Base-by-base conservation (phyloP, 2,329 filamentous ascomycete genomes). In the Trichoderma afroharzianum region DNA sequence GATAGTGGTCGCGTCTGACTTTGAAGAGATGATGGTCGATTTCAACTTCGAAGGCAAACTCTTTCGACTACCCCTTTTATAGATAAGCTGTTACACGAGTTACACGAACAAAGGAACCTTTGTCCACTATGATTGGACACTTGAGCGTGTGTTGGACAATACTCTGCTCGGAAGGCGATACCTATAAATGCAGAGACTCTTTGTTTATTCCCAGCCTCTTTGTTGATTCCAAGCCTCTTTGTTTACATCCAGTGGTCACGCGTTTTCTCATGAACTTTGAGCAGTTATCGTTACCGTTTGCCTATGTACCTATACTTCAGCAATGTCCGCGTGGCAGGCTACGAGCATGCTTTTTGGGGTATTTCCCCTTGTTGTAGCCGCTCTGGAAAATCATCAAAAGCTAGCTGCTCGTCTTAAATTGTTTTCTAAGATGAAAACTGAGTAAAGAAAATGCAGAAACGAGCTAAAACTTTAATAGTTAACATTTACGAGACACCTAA, bases 1-100 rank as follows among this genome's bases (percentile, higher is more conserved):
- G 43, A n/a, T n/a, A n/a, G n/a, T 21, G 1, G 1, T 5, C 4
- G n/a, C n/a, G n/a, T 12, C 4, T 3, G 4, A 6, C 4, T 12
- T 24, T 50, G n/a, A 50, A 21, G n/a, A 24, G 4, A 24, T 3
- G 47, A 21, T 3, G 2, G n/a, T 11, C n/a, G n/a, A 21, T 24
- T 21, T 21, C 43, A 47, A 21, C 18, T 47, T n/a, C 18, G 39
- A 47, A 47, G 7, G 39, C 39, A 47, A 47, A n/a, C 4, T 4
- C 4, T 47, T 47, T n/a, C 8, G 2, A 2, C 4, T n/a, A 47
- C 8, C 2, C 43, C 8, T 11, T 47, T n/a, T n/a, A 11, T 21
- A 9, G 18, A 47, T 8, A n/a, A 47, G 9, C 4, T 4, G 43
- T n/a, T 47, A 9, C 43, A 47, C 4, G 18, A 47, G 43, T 36